Evolutionary conservation across 495 filamentous ascomycete species (phyloP).

Genomic region (Xylaria curta): DNA sequence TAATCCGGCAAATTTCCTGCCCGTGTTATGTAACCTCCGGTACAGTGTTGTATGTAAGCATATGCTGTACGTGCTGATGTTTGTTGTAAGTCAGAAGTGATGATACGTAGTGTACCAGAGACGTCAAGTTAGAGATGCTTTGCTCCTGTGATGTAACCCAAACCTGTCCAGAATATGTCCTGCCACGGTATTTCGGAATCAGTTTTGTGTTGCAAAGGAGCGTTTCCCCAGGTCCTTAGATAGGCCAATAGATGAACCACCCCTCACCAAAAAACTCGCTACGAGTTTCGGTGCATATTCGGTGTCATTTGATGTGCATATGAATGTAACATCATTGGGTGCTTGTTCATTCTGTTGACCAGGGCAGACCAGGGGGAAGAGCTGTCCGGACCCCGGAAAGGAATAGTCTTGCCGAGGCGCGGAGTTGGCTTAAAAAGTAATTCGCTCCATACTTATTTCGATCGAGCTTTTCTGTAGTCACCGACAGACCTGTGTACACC

Average conservation of each 20-base stretch:
- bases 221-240: slow-evolving; percentile 9
- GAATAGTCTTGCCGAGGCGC: slow-evolving; percentile 11
- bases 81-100: background rate
- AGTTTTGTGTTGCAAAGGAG: background rate
- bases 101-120: background rate
- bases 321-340: slow-evolving; percentile 20
- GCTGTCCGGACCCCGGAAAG: slow-evolving; percentile 4
- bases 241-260: slow-evolving; percentile 17
- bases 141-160: slow-evolving; percentile 12
- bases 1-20: slow-evolving; percentile 3
- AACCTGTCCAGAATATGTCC: slow-evolving; percentile 8
- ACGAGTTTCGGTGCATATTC: slow-evolving; percentile 25
- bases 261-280: slow-evolving; percentile 13
- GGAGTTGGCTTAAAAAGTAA: slow-evolving; percentile 16
- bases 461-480: background rate
- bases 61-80: slow-evolving; percentile 1
- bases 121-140: background rate
- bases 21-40: slow-evolving; percentile 1
- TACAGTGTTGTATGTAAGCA: background rate
- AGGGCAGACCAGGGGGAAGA: background rate
- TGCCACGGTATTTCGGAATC: slow-evolving; percentile 2
- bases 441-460: background rate
- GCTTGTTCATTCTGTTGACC: background rate
- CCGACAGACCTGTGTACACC: too few relatives aligned
- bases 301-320: slow-evolving; percentile 24